Evolutionary conservation across 768 basidiomycete species (phyloP), one percentile per base, ranked within the genome.

Genomic region (Leccinum barrowsii): DNA sequence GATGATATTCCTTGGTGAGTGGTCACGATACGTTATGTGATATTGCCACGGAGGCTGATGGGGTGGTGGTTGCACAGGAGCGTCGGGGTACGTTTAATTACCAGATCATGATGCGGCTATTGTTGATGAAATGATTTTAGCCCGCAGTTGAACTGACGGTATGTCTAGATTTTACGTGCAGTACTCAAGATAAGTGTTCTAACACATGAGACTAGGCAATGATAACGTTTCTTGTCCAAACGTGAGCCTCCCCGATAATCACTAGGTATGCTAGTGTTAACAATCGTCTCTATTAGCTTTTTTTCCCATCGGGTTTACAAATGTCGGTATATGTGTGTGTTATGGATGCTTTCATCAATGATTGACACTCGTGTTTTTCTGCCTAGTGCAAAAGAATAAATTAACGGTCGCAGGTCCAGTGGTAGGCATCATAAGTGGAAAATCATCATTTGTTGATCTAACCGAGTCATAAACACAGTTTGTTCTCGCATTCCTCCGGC

Each of bases 151-250:
- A 54, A 26, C n/a, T 69, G 34, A 69, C 68, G 6, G 68, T 69
- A 34, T 54, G 61, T 30, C 28, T 46, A 22, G 5, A 5, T 58
- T 4, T 10, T 19, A 17, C n/a, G 13, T 49, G 1, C 21, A 11
- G 5, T 11, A 19, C 50, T 4, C 11, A 12, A 3, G 17, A 42
- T 21, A 11, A n/a, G 17, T 3, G 22, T 40, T 44, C 55, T 55
- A 7, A 65, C 22, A 6, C 5, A 3, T 19, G 17, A 4, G 2
- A 37, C 17, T n/a, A 70, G 68, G 68, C 68, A 19, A 62, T 59
- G 57, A 32, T 69, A 19, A 68, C 67, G n/a, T 69, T 69, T 26
- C 40, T 71, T 7, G 62, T 59, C 15, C 68, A 69, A 64, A 60
- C 55, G 68, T 56, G 19, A 50, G 59, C 24, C 12, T 15, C 22